phyloP scores from a whole-genome alignment of 768 basidiomycete species.

The Mycena amicta region DNA sequence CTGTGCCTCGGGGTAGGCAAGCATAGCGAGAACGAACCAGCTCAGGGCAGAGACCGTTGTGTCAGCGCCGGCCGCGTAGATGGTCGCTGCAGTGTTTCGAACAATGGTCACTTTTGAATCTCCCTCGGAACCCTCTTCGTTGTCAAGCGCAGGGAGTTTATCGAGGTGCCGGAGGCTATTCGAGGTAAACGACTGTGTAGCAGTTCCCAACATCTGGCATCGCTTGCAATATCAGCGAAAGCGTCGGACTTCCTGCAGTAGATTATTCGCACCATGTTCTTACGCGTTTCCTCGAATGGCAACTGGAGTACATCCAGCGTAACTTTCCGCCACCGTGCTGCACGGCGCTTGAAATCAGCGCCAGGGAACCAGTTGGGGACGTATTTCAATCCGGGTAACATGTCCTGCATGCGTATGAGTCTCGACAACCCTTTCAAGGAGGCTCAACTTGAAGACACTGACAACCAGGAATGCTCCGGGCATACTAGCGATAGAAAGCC shows the following conservation, averaged over 20 bases:
- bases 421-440: conserved; percentile 5
- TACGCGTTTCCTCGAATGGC: conserved; percentile 40
- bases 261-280: conserved; percentile 33
- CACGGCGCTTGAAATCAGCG: conserved; percentile 43
- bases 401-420: background rate
- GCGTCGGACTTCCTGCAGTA: background rate
- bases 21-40: conserved; percentile 40
- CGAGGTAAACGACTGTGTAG: conserved; percentile 4
- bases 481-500: conserved; percentile 23
- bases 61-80: conserved; percentile 31
- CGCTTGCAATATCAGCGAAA: conserved; percentile 10
- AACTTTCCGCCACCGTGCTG: conserved; percentile 33
- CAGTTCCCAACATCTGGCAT: conserved; percentile 5
- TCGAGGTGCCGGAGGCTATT: background rate
- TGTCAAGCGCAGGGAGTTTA: conserved; percentile 19
- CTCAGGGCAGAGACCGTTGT: conserved; percentile 36
- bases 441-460: conserved; percentile 28
- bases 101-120: conserved; percentile 3
- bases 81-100: background rate
- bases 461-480: conserved; percentile 34
- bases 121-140: background rate
- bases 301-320: conserved; percentile 37
- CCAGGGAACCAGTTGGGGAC: conserved; percentile 48
- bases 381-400: conserved; percentile 23
- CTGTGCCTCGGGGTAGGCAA: conserved; percentile 37